Conservation (phyloP, 2,329 filamentous ascomycete species). For the Sarocladium oryzae region DNA sequence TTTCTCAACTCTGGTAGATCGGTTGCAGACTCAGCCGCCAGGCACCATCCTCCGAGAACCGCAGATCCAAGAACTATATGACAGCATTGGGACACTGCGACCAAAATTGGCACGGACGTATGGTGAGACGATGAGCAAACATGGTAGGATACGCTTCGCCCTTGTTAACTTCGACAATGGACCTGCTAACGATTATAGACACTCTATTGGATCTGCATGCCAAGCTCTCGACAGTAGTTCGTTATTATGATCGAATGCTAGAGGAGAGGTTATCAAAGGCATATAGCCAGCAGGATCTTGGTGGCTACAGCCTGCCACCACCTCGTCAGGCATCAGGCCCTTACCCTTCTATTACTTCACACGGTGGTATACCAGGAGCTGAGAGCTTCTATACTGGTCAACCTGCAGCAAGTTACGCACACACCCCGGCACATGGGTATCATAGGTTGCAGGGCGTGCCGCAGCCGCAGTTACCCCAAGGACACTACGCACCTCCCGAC, state of each 20-base stretch:
- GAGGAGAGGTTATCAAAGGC: conserved; percentile 91
- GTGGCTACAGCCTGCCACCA: conserved; percentile 54
- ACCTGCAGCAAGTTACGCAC: conserved; percentile 39
- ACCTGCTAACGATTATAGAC: conserved; percentile 45
- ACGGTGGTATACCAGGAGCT: conserved; percentile 42
- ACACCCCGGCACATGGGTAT: conserved; percentile 40
- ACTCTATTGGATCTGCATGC: conserved; percentile 89
- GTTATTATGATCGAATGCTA: conserved; percentile 97
- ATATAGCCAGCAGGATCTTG: conserved; percentile 73
- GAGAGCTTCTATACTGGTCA: conserved; percentile 81
- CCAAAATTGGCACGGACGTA: conserved; percentile 94
- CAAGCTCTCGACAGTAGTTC: conserved; percentile 90
- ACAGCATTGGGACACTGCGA: conserved; percentile 87
- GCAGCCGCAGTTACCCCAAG: conserved; percentile 27
- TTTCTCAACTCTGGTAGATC: conserved; percentile 88
- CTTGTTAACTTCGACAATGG: neutral
- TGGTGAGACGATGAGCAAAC: conserved; percentile 99
- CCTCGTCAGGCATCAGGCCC: conserved; percentile 48
- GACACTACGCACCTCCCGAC: conserved; percentile 32
- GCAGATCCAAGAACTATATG: conserved; percentile 96
- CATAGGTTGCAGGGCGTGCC: conserved; percentile 23
- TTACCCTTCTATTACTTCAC: conserved; percentile 64
- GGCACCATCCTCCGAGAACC: conserved; percentile 95
- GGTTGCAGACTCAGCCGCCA: conserved; percentile 88
- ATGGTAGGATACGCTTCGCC: conserved; percentile 54